Evolutionary conservation across 176 grass and related monocot genomes (phyloP).

Genomic region (Aegilops bicornis): DNA sequence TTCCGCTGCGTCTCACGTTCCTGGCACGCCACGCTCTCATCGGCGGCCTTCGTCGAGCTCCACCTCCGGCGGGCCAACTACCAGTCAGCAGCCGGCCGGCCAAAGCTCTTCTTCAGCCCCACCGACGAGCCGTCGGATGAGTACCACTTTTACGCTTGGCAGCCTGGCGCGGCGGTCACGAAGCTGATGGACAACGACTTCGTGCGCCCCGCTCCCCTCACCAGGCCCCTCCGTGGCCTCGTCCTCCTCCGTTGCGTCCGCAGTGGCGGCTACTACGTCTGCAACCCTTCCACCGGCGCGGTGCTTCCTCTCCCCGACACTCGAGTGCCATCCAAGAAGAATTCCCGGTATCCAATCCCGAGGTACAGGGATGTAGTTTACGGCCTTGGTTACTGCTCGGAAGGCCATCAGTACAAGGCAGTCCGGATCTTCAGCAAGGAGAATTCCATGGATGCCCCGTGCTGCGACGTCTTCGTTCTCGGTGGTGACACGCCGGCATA

Average conservation of each 20-base stretch:
- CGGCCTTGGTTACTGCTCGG: background rate
- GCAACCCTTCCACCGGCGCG: background rate
- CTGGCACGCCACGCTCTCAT: background rate
- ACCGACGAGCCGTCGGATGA: background rate
- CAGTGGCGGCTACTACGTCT: background rate
- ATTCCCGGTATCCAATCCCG: background rate
- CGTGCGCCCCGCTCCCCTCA: background rate
- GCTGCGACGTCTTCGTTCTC: background rate
- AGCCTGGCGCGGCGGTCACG: background rate
- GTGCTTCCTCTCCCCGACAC: background rate
- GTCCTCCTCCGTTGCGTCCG: background rate
- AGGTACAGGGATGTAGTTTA: background rate
- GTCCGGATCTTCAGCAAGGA: background rate
- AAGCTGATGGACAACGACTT: background rate
- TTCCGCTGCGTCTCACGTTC: background rate
- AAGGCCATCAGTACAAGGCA: background rate
- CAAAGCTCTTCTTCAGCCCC: background rate
- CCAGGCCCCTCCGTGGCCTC: background rate
- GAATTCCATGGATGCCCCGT: background rate
- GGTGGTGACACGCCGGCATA: background rate
- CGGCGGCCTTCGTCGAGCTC: background rate
- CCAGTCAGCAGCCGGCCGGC: too few relatives aligned
- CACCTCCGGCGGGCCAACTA: background rate
- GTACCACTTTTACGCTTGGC: background rate
- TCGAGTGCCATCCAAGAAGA: background rate